Percentiles rank a stretch among this genome's conserved stretches.
These are phyloP conservation scores for Rhynchospora breviuscula DNA, from an alignment of 176 grass and related monocot genomes.

Conservation along the genomic window DNA sequence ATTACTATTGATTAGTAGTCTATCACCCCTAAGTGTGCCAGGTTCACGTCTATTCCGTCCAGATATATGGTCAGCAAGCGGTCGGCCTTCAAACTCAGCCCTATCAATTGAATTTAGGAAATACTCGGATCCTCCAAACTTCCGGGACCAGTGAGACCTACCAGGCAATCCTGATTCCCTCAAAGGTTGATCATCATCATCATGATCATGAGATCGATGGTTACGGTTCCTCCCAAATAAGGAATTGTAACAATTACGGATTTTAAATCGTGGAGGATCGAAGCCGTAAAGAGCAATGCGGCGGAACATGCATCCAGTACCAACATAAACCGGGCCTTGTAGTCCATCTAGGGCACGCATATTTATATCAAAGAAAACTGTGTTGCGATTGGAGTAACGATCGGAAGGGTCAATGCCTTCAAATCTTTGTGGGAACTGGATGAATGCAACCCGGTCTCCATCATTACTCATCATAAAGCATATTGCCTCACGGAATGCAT, in stretches of 20 bases:
- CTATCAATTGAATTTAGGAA: constrained; percentile 4
- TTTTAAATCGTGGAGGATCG: constrained; percentile 15
- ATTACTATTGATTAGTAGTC: background rate
- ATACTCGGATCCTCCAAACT: constrained; percentile 8
- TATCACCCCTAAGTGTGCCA: background rate
- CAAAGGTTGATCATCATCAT: constrained; percentile 4
- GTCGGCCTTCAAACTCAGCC: constrained; percentile 20
- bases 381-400: constrained; percentile 23
- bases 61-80: constrained; percentile 9
- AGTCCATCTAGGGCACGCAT: constrained; percentile 25
- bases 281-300: constrained; percentile 23
- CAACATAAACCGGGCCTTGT: constrained; percentile 23
- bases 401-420: constrained; percentile 26
- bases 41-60: constrained; percentile 21
- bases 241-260: constrained; percentile 22
- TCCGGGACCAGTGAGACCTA: constrained; percentile 6
- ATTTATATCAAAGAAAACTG: constrained; percentile 25
- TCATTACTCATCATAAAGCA: constrained; percentile 16
- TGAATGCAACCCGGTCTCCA: constrained; percentile 16
- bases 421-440: constrained; percentile 29
- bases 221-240: background rate
- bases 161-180: constrained; percentile 13
- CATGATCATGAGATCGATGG: background rate
- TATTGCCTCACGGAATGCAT: constrained; percentile 23
- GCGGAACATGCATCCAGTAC: constrained; percentile 21